Evolutionary conservation across 495 filamentous ascomycete species (phyloP).

Genomic region (Pyrenula aspistea): DNA sequence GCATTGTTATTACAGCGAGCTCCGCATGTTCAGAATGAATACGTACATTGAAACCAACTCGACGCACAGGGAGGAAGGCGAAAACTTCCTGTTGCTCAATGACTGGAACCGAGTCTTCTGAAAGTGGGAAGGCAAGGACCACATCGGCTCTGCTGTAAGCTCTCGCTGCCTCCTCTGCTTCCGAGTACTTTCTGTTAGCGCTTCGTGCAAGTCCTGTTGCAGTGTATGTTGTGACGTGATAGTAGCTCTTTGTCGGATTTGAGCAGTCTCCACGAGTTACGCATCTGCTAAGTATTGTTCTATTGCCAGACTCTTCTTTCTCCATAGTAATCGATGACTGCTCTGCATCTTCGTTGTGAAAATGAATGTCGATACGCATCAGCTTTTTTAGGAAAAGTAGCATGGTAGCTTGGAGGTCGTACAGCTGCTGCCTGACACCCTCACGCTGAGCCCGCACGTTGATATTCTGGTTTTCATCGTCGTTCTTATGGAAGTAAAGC

Average conservation of each 20-base stretch:
- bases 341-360: slow-evolving; percentile 12
- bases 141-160: too few relatives aligned
- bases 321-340: too few relatives aligned
- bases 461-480: too few relatives aligned
- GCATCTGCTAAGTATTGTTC: too few relatives aligned
- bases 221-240: too few relatives aligned
- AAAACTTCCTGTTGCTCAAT: slow-evolving; percentile 18
- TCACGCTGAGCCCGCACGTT: slow-evolving; percentile 6
- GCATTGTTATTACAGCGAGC: too few relatives aligned
- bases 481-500: slow-evolving; percentile 16
- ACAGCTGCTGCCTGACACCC: slow-evolving; percentile 16
- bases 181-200: too few relatives aligned
- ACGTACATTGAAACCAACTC: slow-evolving; percentile 18
- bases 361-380: slow-evolving; percentile 13
- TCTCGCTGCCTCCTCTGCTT: not conserved
- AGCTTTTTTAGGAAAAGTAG: slow-evolving; percentile 27
- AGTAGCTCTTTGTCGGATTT: too few relatives aligned
- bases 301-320: too few relatives aligned
- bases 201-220: too few relatives aligned
- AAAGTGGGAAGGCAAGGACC: slow-evolving; percentile 28
- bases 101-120: slow-evolving; percentile 10
- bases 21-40: slow-evolving; percentile 5
- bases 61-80: slow-evolving; percentile 25
- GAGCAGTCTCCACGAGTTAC: too few relatives aligned
- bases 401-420: slow-evolving; percentile 18